Evolutionary conservation across 140 eudicot genomes (phyloP).

Genomic region (Bidens hawaiensis): DNA sequence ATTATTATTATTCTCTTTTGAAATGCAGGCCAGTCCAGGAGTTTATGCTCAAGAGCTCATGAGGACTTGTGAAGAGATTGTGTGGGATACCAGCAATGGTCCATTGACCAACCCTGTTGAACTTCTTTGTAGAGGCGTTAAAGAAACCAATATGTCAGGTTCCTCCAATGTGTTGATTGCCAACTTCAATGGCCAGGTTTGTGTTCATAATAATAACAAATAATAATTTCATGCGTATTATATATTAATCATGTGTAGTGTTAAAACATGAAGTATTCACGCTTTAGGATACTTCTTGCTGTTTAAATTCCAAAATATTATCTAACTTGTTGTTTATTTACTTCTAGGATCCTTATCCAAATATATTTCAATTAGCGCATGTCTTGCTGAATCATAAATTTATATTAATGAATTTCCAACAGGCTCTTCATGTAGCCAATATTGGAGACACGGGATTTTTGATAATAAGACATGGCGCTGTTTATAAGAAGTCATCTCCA

Average conservation of each 20-base stretch:
- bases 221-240: too few relatives aligned
- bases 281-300: neutral
- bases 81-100: conserved; percentile 26
- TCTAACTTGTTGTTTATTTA: neutral
- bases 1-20: too few relatives aligned
- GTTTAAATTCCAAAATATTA: neutral
- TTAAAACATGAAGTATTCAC: too few relatives aligned
- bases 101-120: conserved; percentile 43
- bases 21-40: conserved; percentile 73
- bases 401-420: conserved; percentile 3
- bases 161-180: conserved; percentile 71
- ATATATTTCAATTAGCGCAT: neutral
- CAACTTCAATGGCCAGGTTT: conserved; percentile 72
- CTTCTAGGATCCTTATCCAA: neutral
- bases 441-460: conserved; percentile 86
- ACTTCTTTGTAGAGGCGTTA: conserved; percentile 55
- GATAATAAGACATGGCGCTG: conserved; percentile 57
- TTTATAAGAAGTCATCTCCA: conserved; percentile 67
- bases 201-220: conserved; percentile 8
- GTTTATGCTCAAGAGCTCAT: conserved; percentile 64
- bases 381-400: too few relatives aligned
- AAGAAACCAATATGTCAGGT: conserved; percentile 56
- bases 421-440: conserved; percentile 88
- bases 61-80: conserved; percentile 57
- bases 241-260: too few relatives aligned